phyloP scores from a whole-genome alignment of 1,139 yeast species.

The Candida sanyaensis region DNA sequence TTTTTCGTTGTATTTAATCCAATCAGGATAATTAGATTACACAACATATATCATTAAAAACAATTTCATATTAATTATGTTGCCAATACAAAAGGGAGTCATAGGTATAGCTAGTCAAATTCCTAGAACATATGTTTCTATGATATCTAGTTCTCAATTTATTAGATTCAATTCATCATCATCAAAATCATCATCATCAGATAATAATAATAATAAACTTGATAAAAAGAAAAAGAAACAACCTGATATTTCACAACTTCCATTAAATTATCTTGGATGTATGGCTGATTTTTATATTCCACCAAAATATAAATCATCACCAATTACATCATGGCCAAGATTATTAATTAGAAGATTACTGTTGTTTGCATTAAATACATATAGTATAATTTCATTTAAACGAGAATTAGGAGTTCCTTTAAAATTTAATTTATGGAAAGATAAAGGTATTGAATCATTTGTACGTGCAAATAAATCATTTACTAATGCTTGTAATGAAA shows the following conservation, averaged over 20 bases:
- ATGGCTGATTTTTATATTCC: conserved; percentile 49
- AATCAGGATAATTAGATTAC: neutral
- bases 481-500: conserved; percentile 43
- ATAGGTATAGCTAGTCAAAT: neutral
- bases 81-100: neutral
- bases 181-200: too few species aligned
- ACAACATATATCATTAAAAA: neutral
- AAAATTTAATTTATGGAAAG: conserved; percentile 47
- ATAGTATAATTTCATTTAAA: conserved; percentile 41
- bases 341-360: conserved; percentile 40
- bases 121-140: neutral
- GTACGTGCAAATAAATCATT: conserved; percentile 46
- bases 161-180: neutral
- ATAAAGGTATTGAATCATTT: conserved; percentile 41
- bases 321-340: conserved; percentile 41
- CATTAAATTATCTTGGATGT: conserved; percentile 42
- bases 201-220: too few species aligned
- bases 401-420: conserved; percentile 41
- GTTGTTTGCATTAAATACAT: conserved; percentile 46
- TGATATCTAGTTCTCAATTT: neutral
- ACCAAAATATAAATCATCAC: conserved; percentile 32
- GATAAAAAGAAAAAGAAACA: conserved; percentile 20
- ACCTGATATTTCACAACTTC: conserved; percentile 40
- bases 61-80: neutral
- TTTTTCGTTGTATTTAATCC: neutral